phyloP scores from a whole-genome alignment of 2,329 filamentous ascomycete species.

The Coniochaeta ligniaria region DNA sequence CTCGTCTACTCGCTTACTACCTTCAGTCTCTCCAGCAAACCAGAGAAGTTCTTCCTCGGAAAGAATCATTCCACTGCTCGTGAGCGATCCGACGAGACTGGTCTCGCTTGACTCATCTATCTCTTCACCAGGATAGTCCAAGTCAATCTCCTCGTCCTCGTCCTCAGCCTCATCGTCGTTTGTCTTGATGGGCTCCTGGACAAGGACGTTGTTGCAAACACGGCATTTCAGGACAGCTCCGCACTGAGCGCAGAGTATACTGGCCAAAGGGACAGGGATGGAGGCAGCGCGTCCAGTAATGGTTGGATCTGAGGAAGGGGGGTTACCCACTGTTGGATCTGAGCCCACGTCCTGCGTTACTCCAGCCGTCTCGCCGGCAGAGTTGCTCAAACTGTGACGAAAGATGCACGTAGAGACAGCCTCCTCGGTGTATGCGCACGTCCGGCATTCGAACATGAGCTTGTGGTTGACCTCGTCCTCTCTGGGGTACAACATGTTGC shows the following conservation, averaged over 20 bases:
- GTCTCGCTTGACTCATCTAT: background rate
- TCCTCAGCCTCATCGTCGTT: background rate
- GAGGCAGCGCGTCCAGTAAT: background rate
- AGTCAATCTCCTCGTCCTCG: background rate
- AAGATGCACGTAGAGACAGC: constrained; percentile 88
- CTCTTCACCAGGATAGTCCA: background rate
- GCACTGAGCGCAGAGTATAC: background rate
- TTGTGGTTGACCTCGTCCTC: constrained; percentile 80
- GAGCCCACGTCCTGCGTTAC: constrained; percentile 95
- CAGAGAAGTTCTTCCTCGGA: background rate
- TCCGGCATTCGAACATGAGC: constrained; percentile 92
- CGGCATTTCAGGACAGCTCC: background rate
- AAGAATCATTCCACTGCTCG: background rate
- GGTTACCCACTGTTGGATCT: constrained; percentile 91
- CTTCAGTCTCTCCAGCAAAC: background rate
- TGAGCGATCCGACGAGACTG: background rate
- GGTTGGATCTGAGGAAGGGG: background rate
- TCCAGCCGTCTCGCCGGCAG: constrained; percentile 89
- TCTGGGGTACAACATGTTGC: constrained; percentile 96
- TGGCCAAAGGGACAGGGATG: background rate
- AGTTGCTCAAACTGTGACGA: constrained; percentile 87
- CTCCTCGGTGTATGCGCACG: constrained; percentile 84
- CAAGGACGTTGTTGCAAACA: background rate
- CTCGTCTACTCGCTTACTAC: background rate
- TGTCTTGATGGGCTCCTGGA: background rate